A percentile compares a stretch with the other conserved stretches of the same genome.
phyloP scores from a whole-genome alignment of 2,329 filamentous ascomycete species.

The Fusarium chaquense region DNA sequence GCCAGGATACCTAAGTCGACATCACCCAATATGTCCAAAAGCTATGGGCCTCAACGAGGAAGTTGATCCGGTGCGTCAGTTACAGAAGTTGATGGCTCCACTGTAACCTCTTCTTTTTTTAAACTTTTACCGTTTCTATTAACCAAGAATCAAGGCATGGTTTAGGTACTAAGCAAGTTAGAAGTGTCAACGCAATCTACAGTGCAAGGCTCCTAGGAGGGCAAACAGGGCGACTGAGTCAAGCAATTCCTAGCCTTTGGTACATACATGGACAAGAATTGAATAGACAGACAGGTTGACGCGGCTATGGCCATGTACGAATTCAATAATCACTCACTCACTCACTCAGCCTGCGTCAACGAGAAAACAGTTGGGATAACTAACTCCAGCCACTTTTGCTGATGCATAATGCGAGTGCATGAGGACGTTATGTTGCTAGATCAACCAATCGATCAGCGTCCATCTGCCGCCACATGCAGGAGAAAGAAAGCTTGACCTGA shows the following conservation, averaged over 20 bases:
- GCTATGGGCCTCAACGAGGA: conserved; percentile 36
- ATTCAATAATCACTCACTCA: conserved; percentile 18
- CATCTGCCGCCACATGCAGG: conserved; percentile 26
- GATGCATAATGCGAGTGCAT: not conserved
- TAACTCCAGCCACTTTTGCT: conserved; percentile 20
- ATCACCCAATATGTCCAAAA: conserved; percentile 31
- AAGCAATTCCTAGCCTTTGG: not conserved
- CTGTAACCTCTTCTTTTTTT: conserved; percentile 3
- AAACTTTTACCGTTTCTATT: not conserved
- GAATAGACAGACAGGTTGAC: conserved; percentile 6
- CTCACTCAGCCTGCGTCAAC: not conserved
- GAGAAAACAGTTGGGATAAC: conserved; percentile 10
- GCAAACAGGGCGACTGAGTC: not conserved
- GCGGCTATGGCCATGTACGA: conserved; percentile 6
- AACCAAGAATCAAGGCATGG: conserved; percentile 29
- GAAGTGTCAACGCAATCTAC: conserved; percentile 17
- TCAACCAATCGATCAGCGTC: conserved; percentile 23
- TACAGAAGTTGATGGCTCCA: conserved; percentile 30
- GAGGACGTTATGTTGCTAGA: conserved; percentile 11
- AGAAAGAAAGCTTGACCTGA: conserved; percentile 23
- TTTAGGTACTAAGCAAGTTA: too few relatives aligned
- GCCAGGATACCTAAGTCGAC: conserved; percentile 19
- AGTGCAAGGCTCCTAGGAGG: conserved; percentile 7
- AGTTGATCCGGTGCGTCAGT: conserved; percentile 38
- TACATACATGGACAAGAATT: not conserved